Conservation (phyloP, 2,329 filamentous ascomycete species). For the Colletotrichum euphorbiae region DNA sequence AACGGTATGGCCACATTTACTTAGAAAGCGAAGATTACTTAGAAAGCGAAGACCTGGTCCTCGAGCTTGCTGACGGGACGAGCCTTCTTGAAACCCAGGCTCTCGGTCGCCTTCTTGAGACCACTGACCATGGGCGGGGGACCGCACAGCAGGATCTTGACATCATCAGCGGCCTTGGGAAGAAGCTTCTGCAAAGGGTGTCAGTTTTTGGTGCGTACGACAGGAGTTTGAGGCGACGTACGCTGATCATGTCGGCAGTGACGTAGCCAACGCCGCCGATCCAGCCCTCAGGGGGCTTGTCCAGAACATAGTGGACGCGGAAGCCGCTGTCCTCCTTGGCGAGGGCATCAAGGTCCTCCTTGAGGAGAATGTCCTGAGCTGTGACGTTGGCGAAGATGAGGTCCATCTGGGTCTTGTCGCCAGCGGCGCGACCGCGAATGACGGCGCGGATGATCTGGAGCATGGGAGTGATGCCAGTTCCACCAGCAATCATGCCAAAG, state of each 20-base stretch:
- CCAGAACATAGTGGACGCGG: conserved; percentile 93
- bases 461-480: conserved; percentile 98
- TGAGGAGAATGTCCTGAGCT: conserved; percentile 89
- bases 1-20: neutral
- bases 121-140: conserved; percentile 97
- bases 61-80: conserved; percentile 96
- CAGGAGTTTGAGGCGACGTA: conserved; percentile 51
- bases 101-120: conserved; percentile 95
- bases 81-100: conserved; percentile 91
- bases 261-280: conserved; percentile 94
- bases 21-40: conserved; percentile 83
- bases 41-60: conserved; percentile 97
- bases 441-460: conserved; percentile 95
- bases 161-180: conserved; percentile 83
- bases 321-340: conserved; percentile 82
- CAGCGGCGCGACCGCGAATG: conserved; percentile 80
- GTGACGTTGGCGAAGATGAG: conserved; percentile 98
- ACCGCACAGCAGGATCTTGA: conserved; percentile 95
- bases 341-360: conserved; percentile 88
- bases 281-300: conserved; percentile 95
- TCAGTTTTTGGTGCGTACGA: conserved; percentile 42
- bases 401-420: conserved; percentile 89
- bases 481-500: conserved; percentile 98
- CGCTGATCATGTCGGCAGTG: conserved; percentile 94
- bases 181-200: conserved; percentile 72